Evolutionary conservation across 345 rosid species (phyloP).

Genomic region (Gynandropsis gynandra): DNA sequence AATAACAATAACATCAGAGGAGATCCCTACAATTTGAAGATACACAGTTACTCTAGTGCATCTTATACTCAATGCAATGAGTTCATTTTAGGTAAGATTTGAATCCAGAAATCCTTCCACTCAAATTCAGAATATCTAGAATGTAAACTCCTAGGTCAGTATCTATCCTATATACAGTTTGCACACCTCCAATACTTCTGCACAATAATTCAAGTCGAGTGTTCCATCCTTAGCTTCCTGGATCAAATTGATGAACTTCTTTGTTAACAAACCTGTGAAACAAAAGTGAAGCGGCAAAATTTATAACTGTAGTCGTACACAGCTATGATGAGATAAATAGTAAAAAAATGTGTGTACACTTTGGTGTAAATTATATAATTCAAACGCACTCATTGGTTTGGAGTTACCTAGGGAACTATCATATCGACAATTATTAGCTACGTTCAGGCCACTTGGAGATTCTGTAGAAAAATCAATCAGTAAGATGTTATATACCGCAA

Average conservation of each 20-base stretch:
- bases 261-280: slow-evolving; percentile 54
- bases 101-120: not conserved
- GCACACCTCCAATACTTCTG: slow-evolving; percentile 61
- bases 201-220: slow-evolving; percentile 64
- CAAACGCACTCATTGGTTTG: not conserved
- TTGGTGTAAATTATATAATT: slow-evolving; percentile 2
- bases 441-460: slow-evolving; percentile 27
- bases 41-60: not conserved
- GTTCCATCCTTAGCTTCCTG: slow-evolving; percentile 69
- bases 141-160: not conserved
- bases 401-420: slow-evolving; percentile 65
- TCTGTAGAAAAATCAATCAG: slow-evolving; percentile 31
- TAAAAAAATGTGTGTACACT: slow-evolving; percentile 1
- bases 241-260: slow-evolving; percentile 56
- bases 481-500: slow-evolving; percentile 8
- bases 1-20: slow-evolving; percentile 14
- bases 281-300: slow-evolving; percentile 4
- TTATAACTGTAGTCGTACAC: not conserved
- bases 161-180: not conserved
- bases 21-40: slow-evolving; percentile 11
- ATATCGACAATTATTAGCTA: slow-evolving; percentile 44
- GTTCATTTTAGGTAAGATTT: not conserved
- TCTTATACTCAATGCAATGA: slow-evolving; percentile 4
- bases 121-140: not conserved
- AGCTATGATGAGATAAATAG: not conserved